These are phyloP conservation scores for Hordeum marinum DNA, from an alignment of 176 grass and related monocot genomes.

Conservation along the genomic window DNA sequence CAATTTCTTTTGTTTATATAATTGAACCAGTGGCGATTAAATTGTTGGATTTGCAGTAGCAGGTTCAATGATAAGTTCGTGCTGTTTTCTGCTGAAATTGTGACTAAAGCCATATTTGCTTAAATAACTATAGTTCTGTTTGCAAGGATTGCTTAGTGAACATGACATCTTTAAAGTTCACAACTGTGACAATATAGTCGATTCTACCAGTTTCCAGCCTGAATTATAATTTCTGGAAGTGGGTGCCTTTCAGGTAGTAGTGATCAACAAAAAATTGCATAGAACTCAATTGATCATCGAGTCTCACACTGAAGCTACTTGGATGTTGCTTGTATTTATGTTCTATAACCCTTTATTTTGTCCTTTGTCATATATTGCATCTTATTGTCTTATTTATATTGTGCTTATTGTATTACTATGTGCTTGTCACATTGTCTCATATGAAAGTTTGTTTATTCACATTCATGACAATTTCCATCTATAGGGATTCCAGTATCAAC, in stretches of 20 bases:
- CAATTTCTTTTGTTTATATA: background rate
- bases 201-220: background rate
- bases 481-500: constrained; percentile 81
- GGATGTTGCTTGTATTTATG: background rate
- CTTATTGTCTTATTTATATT: background rate
- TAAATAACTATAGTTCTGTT: background rate
- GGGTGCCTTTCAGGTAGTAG: background rate
- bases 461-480: background rate
- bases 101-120: background rate
- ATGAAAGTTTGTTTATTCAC: constrained; percentile 20
- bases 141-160: background rate
- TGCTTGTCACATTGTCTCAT: background rate
- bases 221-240: background rate
- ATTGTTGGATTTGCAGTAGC: background rate
- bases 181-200: background rate
- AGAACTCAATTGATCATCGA: background rate
- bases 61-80: background rate
- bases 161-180: background rate
- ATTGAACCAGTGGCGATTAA: background rate
- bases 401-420: background rate
- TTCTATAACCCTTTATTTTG: background rate
- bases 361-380: background rate
- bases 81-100: background rate
- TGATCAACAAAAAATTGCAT: background rate
- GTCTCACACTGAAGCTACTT: background rate